Evolutionary conservation across 768 basidiomycete genomes (phyloP).

Genomic region (Roridomyces roridus): DNA sequence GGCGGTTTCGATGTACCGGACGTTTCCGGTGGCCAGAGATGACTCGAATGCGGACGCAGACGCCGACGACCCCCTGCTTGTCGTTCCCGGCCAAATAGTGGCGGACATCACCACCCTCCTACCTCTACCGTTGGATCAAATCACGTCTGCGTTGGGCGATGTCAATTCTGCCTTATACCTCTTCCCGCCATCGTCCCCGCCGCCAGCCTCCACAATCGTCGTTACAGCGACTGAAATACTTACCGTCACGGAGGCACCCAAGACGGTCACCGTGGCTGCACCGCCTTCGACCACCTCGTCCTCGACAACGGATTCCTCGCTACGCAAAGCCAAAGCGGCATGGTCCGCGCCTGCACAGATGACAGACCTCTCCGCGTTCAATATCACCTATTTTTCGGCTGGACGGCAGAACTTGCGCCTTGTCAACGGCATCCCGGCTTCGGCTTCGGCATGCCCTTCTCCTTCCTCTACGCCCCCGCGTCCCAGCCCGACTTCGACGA

Average conservation of each 20-base stretch:
- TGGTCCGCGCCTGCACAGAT: conserved; percentile 63
- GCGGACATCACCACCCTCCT: background rate
- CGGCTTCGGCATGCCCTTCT: conserved; percentile 33
- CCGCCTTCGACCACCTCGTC: conserved; percentile 22
- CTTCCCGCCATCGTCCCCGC: background rate
- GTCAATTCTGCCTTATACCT: background rate
- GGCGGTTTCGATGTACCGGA: background rate
- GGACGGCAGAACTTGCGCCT: conserved; percentile 62
- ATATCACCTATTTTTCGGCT: conserved; percentile 59
- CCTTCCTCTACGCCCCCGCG: conserved; percentile 18
- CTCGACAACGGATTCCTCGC: conserved; percentile 14
- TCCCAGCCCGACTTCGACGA: conserved; percentile 13
- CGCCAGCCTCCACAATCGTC: background rate
- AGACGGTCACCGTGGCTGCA: conserved; percentile 8
- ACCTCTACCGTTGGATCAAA: background rate
- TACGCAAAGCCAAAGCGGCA: conserved; percentile 25
- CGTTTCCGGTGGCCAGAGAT: background rate
- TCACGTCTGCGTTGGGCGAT: background rate
- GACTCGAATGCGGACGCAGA: background rate
- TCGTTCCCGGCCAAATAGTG: conserved; percentile 5
- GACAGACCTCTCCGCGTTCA: conserved; percentile 66
- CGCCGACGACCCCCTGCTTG: conserved; percentile 1
- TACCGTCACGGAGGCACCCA: conserved; percentile 11
- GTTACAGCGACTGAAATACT: conserved; percentile 3
- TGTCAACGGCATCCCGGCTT: conserved; percentile 52